Base-by-base conservation (phyloP, 2,329 filamentous ascomycete genomes). In the Cladorrhinum sp. region DNA sequence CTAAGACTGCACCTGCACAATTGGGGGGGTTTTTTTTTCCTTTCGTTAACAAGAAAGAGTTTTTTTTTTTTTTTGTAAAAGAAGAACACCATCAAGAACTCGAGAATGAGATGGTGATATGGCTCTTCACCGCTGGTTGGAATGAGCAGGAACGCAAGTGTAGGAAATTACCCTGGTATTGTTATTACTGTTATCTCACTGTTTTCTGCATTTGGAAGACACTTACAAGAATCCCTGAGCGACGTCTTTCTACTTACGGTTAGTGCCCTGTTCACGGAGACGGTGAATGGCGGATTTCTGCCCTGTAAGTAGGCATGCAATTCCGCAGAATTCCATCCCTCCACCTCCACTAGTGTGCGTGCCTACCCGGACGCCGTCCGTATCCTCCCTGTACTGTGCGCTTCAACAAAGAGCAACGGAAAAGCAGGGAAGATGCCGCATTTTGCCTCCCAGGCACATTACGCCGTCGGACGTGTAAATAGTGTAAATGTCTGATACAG, bases 311-410 rank as follows among this genome's bases (percentile, higher is more conserved):
- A 59, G 62, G 59, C 52, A 66, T 66, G 66, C 66, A 63, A 67
- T 67, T 67, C 63, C 63, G 54, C 53, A 65, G 45, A 66, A 67
- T 66, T 64, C 64, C 60, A 67, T 67, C 53, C 63, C 61, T 58
- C 64, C 61, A 50, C 50, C 41, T 55, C 59, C 22, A 45, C 55
- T 48, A 18, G 29, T 23, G 25, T 13, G 13, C 51, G 13, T 54
- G 51, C 51, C 38, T 54, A 54, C 53, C 53, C 32, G 23, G 41
- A 32, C 50, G 22, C 57, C 50, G 41, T 57, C 48, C 22, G 53
- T 9, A 32, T 51, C 24, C 25, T 13, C n/a, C n/a, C 8, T 20
- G 27, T 50, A 61, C 50, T 59, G 56, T 50, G 45, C 24, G 50
- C 32, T 27, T 45, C 18, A 27, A 29, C 52, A 48, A 32, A 32